Percentiles rank a stretch among this genome's conserved stretches.
Evolutionary conservation across 2,329 filamentous ascomycete genomes (phyloP).

Genomic region (Reticulascus tulasneorum): DNA sequence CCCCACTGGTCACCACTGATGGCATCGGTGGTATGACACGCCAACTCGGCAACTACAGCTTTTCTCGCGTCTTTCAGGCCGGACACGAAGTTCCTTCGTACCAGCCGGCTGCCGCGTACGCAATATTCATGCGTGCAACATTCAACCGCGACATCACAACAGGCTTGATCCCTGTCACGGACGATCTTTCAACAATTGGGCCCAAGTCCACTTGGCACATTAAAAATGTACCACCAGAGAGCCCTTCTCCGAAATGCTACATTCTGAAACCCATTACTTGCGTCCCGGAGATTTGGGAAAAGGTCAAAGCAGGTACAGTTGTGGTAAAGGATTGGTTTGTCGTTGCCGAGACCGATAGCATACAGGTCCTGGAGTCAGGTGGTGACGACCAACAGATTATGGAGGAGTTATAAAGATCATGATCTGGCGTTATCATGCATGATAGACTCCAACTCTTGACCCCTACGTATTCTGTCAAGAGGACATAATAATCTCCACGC

Average conservation of each 20-base stretch:
- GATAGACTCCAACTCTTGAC: too few relatives aligned
- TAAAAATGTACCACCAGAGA: constrained; percentile 15
- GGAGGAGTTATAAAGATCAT: too few relatives aligned
- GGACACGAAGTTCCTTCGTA: constrained; percentile 54
- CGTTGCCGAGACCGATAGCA: too few relatives aligned
- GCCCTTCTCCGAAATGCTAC: constrained; percentile 21
- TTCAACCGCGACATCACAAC: constrained; percentile 18
- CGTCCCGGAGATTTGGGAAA: constrained; percentile 45
- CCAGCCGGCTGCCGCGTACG: constrained; percentile 41
- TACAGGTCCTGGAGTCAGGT: too few relatives aligned
- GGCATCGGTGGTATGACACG: constrained; percentile 62
- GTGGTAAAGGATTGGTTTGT: constrained; percentile 42
- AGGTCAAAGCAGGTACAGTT: constrained; percentile 47
- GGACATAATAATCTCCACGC: too few relatives aligned
- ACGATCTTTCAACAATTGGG: constrained; percentile 12
- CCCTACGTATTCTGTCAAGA: too few relatives aligned
- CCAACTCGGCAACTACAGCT: constrained; percentile 63
- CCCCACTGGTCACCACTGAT: constrained; percentile 55
- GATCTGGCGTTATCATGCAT: too few relatives aligned
- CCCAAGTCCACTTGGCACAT: constrained; percentile 15
- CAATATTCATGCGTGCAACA: constrained; percentile 44
- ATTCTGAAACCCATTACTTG: constrained; percentile 17
- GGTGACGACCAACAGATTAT: too few relatives aligned
- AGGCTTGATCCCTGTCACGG: constrained; percentile 15
- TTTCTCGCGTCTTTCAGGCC: constrained; percentile 54